A percentile compares a stretch with the other conserved stretches of the same genome.
phyloP scores from a whole-genome alignment of 225 moss, liverwort and hornwort species.

The Bryoerythrophyllum caledonicum region DNA sequence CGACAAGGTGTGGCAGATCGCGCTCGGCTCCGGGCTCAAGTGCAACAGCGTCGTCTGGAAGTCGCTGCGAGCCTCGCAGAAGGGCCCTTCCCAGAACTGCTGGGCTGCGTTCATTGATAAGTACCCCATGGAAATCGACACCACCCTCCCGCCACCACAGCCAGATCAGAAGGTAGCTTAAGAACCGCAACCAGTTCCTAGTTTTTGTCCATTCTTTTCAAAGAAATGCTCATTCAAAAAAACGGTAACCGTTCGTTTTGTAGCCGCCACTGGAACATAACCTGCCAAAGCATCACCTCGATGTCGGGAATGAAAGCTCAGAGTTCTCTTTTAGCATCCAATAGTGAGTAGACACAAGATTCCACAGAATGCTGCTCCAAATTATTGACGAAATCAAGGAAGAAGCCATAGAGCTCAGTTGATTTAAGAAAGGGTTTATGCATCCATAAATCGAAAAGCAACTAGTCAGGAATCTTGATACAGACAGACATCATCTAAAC shows the following conservation, averaged over 20 bases:
- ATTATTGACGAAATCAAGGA: slow-evolving; percentile 1
- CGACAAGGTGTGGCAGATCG: slow-evolving; percentile 48
- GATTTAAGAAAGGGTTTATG: slow-evolving; percentile 63
- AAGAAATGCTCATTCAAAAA: not conserved
- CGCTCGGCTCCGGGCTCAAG: slow-evolving; percentile 45
- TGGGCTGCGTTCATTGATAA: slow-evolving; percentile 39
- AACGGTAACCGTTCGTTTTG: slow-evolving; percentile 2
- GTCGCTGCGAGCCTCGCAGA: slow-evolving; percentile 33
- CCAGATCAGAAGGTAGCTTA: slow-evolving; percentile 13
- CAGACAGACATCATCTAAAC: slow-evolving; percentile 3
- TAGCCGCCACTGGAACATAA: not conserved
- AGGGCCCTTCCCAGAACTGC: slow-evolving; percentile 40
- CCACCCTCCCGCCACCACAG: slow-evolving; percentile 7
- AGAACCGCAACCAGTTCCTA: slow-evolving; percentile 9
- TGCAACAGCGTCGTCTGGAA: slow-evolving; percentile 56
- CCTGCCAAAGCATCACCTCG: slow-evolving; percentile 6
- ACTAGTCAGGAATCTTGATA: slow-evolving; percentile 2
- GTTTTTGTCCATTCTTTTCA: slow-evolving; percentile 19
- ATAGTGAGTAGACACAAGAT: slow-evolving; percentile 1
- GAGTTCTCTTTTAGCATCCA: slow-evolving; percentile 14
- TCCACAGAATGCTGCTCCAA: slow-evolving; percentile 1
- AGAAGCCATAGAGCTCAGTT: not conserved
- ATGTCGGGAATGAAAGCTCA: slow-evolving; percentile 7
- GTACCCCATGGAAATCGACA: slow-evolving; percentile 30
- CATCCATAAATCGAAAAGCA: slow-evolving; percentile 27